phyloP scores from a whole-genome alignment of 805 yeast species.

The Candida krabiensis region DNA sequence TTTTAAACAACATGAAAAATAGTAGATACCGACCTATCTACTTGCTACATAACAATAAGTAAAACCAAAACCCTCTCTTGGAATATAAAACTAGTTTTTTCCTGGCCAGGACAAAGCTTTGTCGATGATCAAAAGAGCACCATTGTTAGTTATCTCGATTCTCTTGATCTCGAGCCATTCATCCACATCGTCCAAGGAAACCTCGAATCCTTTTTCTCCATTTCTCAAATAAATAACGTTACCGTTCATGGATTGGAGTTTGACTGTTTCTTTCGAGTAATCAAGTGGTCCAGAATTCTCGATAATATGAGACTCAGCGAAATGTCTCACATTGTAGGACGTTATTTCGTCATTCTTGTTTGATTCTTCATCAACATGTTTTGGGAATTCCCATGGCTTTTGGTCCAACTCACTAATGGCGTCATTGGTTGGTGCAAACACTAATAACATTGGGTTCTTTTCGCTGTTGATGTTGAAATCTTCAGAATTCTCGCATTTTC shows the following conservation, averaged over 20 bases:
- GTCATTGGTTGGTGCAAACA: conserved; percentile 70
- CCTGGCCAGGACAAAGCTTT: conserved; percentile 39
- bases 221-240: conserved; percentile 38
- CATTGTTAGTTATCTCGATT: conserved; percentile 42
- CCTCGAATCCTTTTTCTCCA: conserved; percentile 35
- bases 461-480: conserved; percentile 24
- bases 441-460: conserved; percentile 36
- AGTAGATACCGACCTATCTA: too few relatives aligned
- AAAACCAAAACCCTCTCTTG: too few relatives aligned
- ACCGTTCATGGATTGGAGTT: conserved; percentile 33
- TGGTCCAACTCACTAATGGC: conserved; percentile 50
- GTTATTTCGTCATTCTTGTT: conserved; percentile 49
- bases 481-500: conserved; percentile 42
- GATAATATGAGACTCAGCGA: conserved; percentile 64
- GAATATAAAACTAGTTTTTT: conserved; percentile 11
- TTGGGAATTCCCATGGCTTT: conserved; percentile 88
- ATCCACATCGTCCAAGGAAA: conserved; percentile 32
- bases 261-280: conserved; percentile 24
- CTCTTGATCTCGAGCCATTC: conserved; percentile 37
- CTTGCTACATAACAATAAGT: conserved; percentile 2
- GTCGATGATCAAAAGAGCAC: conserved; percentile 44
- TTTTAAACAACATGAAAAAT: too few relatives aligned
- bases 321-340: conserved; percentile 51
- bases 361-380: conserved; percentile 39
- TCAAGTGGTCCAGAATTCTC: conserved; percentile 25